phyloP scores from a whole-genome alignment of 164 flowering plant species.

The Litsea cubeba region DNA sequence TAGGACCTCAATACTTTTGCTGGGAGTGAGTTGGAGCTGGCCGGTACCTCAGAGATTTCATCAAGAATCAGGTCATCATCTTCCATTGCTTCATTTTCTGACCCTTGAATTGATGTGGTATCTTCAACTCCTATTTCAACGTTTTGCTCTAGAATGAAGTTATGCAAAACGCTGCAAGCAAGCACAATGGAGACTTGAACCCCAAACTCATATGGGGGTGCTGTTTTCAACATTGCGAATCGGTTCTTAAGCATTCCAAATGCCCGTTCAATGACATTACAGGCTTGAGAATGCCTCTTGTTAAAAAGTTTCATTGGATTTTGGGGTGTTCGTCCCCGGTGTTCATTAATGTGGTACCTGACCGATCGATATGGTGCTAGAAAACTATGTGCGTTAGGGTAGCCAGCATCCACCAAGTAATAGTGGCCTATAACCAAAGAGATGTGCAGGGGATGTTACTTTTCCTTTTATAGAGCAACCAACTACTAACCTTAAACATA shows the following conservation, averaged over 20 bases:
- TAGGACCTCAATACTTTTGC: too few species aligned
- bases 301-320: slow-evolving; percentile 62
- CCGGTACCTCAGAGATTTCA: too few species aligned
- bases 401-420: slow-evolving; percentile 65
- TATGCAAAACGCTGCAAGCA: slow-evolving; percentile 38
- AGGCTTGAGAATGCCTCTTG: slow-evolving; percentile 53
- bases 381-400: slow-evolving; percentile 52
- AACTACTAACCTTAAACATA: not conserved
- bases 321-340: slow-evolving; percentile 16
- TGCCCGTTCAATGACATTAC: slow-evolving; percentile 41
- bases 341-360: slow-evolving; percentile 48
- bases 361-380: slow-evolving; percentile 58
- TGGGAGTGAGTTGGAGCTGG: too few species aligned
- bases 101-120: too few species aligned
- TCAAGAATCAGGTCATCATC: too few species aligned
- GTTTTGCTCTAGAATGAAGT: slow-evolving; percentile 13
- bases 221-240: slow-evolving; percentile 68
- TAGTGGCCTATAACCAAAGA: slow-evolving; percentile 49
- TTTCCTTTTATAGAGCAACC: too few species aligned
- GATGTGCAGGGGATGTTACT: too few species aligned
- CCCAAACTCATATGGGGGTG: slow-evolving; percentile 65
- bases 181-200: slow-evolving; percentile 71
- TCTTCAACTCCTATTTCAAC: too few species aligned
- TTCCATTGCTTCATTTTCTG: too few species aligned
- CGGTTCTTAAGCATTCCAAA: slow-evolving; percentile 47